Percentiles rank a stretch among this genome's conserved stretches.
phyloP scores from a whole-genome alignment of 2,329 filamentous ascomycete species.

The Fusarium compactum region DNA sequence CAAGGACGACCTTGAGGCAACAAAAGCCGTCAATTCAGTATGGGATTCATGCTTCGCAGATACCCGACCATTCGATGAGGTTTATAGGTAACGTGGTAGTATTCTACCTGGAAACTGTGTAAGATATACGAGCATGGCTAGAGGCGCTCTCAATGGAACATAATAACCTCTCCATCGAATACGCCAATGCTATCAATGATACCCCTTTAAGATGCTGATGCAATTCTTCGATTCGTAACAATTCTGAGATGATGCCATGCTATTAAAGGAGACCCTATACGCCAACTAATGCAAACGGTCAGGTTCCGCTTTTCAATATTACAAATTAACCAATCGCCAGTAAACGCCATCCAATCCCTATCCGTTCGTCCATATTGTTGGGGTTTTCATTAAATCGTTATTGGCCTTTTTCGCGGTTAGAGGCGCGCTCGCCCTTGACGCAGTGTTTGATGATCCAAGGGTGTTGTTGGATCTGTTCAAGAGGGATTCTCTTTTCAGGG shows the following conservation, averaged over 20 bases:
- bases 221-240: conserved; percentile 30
- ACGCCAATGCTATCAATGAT: conserved; percentile 45
- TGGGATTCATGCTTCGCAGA: conserved; percentile 98
- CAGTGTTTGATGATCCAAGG: conserved; percentile 99
- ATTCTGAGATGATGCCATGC: conserved; percentile 34
- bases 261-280: conserved; percentile 45
- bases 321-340: conserved; percentile 32
- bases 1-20: conserved; percentile 87
- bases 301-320: conserved; percentile 32
- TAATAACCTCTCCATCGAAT: conserved; percentile 28
- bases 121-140: conserved; percentile 36
- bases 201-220: conserved; percentile 37
- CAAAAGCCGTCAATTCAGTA: conserved; percentile 93
- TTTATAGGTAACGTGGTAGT: conserved; percentile 75
- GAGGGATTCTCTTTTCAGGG: conserved; percentile 89
- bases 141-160: conserved; percentile 26
- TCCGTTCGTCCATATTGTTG: conserved; percentile 25
- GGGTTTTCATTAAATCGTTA: conserved; percentile 41
- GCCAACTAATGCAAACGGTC: conserved; percentile 50
- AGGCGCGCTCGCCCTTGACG: conserved; percentile 69
- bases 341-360: conserved; percentile 40
- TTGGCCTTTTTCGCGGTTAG: conserved; percentile 61
- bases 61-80: conserved; percentile 95
- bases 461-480: conserved; percentile 89
- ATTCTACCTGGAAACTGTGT: conserved; percentile 34